Evolutionary conservation across 2,329 filamentous ascomycete species (phyloP).

Genomic region (Coccinonectria pachysandricola): DNA sequence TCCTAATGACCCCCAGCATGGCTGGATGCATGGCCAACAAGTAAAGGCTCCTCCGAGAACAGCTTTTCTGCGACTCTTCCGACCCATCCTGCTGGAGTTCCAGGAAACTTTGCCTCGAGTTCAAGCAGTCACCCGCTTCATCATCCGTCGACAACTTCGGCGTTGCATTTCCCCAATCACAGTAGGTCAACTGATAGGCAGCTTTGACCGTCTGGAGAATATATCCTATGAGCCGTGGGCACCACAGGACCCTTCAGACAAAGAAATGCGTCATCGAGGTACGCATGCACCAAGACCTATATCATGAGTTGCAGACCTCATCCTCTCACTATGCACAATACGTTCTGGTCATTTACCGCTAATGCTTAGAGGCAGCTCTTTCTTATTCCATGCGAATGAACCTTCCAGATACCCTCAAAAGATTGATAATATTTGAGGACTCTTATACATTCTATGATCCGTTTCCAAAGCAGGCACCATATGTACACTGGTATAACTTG

Average conservation of each 20-base stretch:
- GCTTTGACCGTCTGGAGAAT: conserved; percentile 18
- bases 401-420: conserved; percentile 17
- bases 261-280: conserved; percentile 8
- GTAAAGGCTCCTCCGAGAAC: conserved; percentile 11
- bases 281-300: conserved; percentile 14
- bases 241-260: conserved; percentile 9
- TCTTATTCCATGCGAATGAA: conserved; percentile 1
- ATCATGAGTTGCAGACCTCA: conserved; percentile 7
- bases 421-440: conserved; percentile 20
- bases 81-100: conserved; percentile 3
- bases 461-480: conserved; percentile 2
- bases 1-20: conserved; percentile 22
- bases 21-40: conserved; percentile 20
- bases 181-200: conserved; percentile 13
- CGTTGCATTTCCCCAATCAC: conserved; percentile 10
- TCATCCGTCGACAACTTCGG: conserved; percentile 25
- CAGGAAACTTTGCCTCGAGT: conserved; percentile 11
- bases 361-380: conserved; percentile 5
- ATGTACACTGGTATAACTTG: conserved; percentile 3
- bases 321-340: conserved; percentile 1
- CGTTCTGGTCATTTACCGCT: conserved; percentile 2
- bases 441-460: conserved; percentile 10
- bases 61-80: conserved; percentile 19
- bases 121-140: conserved; percentile 18
- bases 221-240: conserved; percentile 25